phyloP scores from a whole-genome alignment of 768 basidiomycete genomes.

The Boletellus emodensis region DNA sequence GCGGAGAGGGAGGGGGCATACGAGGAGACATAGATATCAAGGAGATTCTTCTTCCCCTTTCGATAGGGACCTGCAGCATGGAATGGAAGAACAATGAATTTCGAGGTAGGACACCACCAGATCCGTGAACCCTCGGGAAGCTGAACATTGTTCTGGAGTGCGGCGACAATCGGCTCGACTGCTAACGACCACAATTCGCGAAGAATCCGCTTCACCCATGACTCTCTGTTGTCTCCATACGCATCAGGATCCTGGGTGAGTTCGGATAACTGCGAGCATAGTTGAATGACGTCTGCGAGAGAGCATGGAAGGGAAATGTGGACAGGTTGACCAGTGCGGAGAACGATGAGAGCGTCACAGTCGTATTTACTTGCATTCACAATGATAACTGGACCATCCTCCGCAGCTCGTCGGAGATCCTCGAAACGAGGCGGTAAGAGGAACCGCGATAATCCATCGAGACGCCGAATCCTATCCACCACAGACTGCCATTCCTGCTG shows the following conservation, averaged over 20 bases:
- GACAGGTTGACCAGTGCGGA: background rate
- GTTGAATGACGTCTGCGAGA: background rate
- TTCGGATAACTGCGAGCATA: background rate
- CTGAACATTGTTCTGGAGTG: background rate
- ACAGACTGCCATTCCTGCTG: background rate
- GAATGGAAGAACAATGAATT: background rate
- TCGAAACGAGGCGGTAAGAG: background rate
- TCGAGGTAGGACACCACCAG: background rate
- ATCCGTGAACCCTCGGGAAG: background rate
- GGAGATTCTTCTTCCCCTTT: background rate
- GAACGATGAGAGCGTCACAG: background rate
- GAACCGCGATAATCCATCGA: background rate
- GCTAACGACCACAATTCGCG: background rate
- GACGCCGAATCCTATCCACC: background rate
- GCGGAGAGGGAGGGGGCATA: background rate
- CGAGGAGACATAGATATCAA: background rate
- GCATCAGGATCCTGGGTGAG: background rate
- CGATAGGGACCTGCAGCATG: background rate
- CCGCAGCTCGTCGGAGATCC: background rate
- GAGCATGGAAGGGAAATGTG: background rate
- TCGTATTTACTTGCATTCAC: background rate
- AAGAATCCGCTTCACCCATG: background rate
- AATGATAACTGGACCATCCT: background rate
- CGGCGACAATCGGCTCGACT: background rate
- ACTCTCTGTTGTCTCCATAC: background rate